Conservation (phyloP, 176 grass and related monocot species). For the Microstegium vimineum region DNA sequence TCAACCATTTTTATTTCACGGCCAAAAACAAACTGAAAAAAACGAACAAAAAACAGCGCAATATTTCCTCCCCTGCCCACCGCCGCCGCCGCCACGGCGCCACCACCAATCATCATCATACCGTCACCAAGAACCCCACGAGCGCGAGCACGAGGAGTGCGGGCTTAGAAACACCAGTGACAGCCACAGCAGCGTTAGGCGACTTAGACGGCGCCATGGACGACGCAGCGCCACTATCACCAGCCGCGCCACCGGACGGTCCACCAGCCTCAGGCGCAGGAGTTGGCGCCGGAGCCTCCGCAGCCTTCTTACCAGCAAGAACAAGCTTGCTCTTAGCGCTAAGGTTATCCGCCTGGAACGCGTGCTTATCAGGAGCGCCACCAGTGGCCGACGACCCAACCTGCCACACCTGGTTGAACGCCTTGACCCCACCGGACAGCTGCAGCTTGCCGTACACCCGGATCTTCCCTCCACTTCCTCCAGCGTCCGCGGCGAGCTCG, state of each 20-base stretch:
- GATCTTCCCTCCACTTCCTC: conserved; percentile 40
- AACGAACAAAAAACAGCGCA: conserved; percentile 18
- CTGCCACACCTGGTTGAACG: conserved; percentile 88
- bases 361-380: conserved; percentile 55
- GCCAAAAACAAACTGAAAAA: neutral
- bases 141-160: neutral
- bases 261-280: neutral
- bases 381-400: conserved; percentile 41
- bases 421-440: conserved; percentile 29
- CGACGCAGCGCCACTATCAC: neutral
- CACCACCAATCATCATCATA: neutral
- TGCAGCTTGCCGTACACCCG: conserved; percentile 67
- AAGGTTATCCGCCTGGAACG: conserved; percentile 40
- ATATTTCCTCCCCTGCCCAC: neutral
- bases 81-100: neutral
- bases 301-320: conserved; percentile 30
- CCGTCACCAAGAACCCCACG: conserved; percentile 31
- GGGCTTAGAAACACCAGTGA: neutral
- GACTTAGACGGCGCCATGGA: conserved; percentile 2
- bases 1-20: conserved; percentile 23
- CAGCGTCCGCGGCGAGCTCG: conserved; percentile 45
- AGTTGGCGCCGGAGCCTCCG: neutral
- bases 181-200: neutral
- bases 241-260: neutral
- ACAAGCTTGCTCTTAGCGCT: conserved; percentile 35